A percentile compares a stretch with the other conserved stretches of the same genome.
These are phyloP conservation scores for Amphicarpaea edgeworthii DNA, from an alignment of 306 rosid species.

Conservation along the genomic window DNA sequence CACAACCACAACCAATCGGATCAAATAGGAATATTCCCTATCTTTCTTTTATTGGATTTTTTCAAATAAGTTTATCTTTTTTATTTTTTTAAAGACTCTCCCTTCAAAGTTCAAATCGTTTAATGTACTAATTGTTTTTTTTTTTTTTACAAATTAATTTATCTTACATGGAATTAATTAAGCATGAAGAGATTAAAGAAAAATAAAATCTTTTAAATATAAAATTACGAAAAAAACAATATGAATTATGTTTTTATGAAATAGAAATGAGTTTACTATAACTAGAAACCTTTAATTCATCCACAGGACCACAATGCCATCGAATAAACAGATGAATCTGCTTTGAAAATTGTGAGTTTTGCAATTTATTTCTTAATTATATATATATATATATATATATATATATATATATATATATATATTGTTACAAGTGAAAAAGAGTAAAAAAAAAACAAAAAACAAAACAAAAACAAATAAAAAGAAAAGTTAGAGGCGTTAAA, in stretches of 20 bases:
- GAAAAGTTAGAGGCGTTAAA: too few relatives aligned
- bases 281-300: too few relatives aligned
- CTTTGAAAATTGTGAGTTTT: too few relatives aligned
- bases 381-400: too few relatives aligned
- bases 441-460: too few relatives aligned
- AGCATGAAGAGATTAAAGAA: background rate
- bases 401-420: too few relatives aligned
- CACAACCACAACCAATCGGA: background rate
- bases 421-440: too few relatives aligned
- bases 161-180: background rate
- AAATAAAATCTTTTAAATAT: background rate
- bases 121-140: background rate
- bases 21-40: conserved; percentile 41
- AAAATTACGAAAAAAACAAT: background rate
- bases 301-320: too few relatives aligned
- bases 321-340: too few relatives aligned
- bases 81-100: background rate
- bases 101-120: background rate
- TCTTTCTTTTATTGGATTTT: background rate
- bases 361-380: too few relatives aligned
- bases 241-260: background rate
- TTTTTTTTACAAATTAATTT: background rate
- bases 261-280: too few relatives aligned
- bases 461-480: too few relatives aligned
- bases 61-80: background rate